Evolutionary conservation across 345 rosid genomes (phyloP), one percentile per base, ranked within the genome.

Genomic region (Populus deltoides): DNA sequence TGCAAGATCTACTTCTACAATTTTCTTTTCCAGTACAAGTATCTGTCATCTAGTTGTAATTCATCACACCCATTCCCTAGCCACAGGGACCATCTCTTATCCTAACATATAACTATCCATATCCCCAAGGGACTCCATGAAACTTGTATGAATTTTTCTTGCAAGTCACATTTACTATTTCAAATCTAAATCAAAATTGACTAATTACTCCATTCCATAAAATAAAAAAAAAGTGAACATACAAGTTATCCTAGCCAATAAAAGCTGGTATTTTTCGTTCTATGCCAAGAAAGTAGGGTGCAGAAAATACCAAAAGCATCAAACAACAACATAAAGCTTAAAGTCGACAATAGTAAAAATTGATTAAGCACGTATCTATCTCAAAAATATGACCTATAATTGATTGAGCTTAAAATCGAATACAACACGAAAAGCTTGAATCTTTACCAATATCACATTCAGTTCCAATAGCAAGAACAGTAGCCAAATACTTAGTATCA

Each of bases 401-500:
- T 43, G 47, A 43, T 43, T 43, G 47, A 10, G 47, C 47, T 10
- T 2, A 10, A 9, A 41, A 41, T 10, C 13, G 5, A n/a, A 24
- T 59, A 59, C 15, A 59, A 43, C 68, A 51, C 66, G 41, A 35
- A 25, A 45, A 39, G 4, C 68, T 6, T 39, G 73, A 47, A 38
- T 18, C 43, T 59, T 65, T 86, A 93, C 99, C 97, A 79, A 95
- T 92, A 77, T 95, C 99, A 35, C 99, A 95, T 72, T 95, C 99
- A 2, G 96, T 91, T 45, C 99, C 99, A 81, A 95, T 91, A 31
- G 99, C 92, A 36, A 95, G 87, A 38, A 95, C 98, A 3, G 94
- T 93, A 0, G 99, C 99, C 84, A 95, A 77, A 67, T 93, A 95
- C 89, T 93, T 95, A 2, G 92, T 90, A 79, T 95, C 99, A 10